Conservation (phyloP, 768 basidiomycete species). For the Podaxis sp. region DNA sequence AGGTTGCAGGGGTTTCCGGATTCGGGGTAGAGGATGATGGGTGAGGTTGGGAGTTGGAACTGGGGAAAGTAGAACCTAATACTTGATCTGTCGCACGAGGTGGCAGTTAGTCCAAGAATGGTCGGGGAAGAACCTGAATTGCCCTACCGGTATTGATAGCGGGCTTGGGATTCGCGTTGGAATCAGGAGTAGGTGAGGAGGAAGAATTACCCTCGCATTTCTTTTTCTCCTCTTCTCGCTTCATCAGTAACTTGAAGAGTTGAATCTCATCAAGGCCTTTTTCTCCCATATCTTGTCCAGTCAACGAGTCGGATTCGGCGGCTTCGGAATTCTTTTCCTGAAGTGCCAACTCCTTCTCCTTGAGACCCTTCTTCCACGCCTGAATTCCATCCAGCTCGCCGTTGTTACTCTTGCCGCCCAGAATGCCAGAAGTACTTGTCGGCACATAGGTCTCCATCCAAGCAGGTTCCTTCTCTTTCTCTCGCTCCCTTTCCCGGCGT, state of each 20-base stretch:
- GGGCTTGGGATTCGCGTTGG: background rate
- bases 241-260: conserved; percentile 81
- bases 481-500: conserved; percentile 51
- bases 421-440: conserved; percentile 54
- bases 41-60: background rate
- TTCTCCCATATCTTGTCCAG: conserved; percentile 13
- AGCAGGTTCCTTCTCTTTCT: conserved; percentile 83
- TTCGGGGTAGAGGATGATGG: background rate
- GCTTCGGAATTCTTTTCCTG: conserved; percentile 42
- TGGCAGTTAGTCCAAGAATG: background rate
- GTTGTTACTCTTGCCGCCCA: conserved; percentile 56
- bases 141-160: background rate
- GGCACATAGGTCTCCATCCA: conserved; percentile 93
- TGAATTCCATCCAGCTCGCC: conserved; percentile 84
- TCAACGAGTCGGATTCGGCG: conserved; percentile 1
- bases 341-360: conserved; percentile 56
- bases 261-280: conserved; percentile 72
- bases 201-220: conserved; percentile 23
- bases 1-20: background rate
- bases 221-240: conserved; percentile 61
- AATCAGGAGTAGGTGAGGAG: background rate
- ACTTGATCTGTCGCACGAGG: background rate
- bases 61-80: background rate
- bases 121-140: background rate
- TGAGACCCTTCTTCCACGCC: conserved; percentile 83